phyloP scores from a whole-genome alignment of 177 flowering plant species.

The Telopea speciosissima region DNA sequence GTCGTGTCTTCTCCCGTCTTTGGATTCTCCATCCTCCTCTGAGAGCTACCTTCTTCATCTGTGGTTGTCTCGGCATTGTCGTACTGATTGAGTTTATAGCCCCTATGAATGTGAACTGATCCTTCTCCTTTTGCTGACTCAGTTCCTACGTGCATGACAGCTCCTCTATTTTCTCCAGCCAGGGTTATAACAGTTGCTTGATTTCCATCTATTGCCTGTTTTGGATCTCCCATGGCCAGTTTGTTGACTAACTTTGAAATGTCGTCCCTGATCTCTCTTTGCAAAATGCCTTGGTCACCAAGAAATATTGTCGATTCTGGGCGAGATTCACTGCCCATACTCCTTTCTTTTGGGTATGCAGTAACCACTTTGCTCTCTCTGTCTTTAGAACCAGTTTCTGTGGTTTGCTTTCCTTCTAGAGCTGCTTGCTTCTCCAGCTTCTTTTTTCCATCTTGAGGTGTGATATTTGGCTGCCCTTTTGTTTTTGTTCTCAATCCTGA shows the following conservation, averaged over 20 bases:
- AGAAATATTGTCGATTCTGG: conserved; percentile 14
- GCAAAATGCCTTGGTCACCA: conserved; percentile 23
- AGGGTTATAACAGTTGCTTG: conserved; percentile 45
- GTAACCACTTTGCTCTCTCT: conserved; percentile 9
- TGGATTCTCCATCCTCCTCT: conserved; percentile 19
- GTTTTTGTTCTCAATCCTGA: conserved; percentile 12
- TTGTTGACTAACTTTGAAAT: conserved; percentile 37
- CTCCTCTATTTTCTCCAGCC: conserved; percentile 80
- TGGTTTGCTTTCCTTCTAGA: conserved; percentile 14
- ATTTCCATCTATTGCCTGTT: conserved; percentile 25
- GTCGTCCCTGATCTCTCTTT: conserved; percentile 40
- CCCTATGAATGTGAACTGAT: conserved; percentile 48
- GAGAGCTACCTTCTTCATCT: conserved; percentile 36
- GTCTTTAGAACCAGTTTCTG: conserved; percentile 7
- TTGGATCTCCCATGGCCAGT: conserved; percentile 24
- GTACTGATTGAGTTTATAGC: conserved; percentile 48
- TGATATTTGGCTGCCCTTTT: conserved; percentile 5
- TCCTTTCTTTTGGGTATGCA: conserved; percentile 15
- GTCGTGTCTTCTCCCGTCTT: conserved; percentile 22
- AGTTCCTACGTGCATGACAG: conserved; percentile 50
- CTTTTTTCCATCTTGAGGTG: conserved; percentile 11
- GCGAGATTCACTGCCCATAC: conserved; percentile 4
- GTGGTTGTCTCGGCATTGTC: conserved; percentile 32
- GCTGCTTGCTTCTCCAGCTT: conserved; percentile 21
- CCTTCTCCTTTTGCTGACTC: conserved; percentile 34